Percentiles rank a stretch among this genome's conserved stretches.
Evolutionary conservation across 345 rosid species (phyloP).

Genomic region (Citrus sinensis): DNA sequence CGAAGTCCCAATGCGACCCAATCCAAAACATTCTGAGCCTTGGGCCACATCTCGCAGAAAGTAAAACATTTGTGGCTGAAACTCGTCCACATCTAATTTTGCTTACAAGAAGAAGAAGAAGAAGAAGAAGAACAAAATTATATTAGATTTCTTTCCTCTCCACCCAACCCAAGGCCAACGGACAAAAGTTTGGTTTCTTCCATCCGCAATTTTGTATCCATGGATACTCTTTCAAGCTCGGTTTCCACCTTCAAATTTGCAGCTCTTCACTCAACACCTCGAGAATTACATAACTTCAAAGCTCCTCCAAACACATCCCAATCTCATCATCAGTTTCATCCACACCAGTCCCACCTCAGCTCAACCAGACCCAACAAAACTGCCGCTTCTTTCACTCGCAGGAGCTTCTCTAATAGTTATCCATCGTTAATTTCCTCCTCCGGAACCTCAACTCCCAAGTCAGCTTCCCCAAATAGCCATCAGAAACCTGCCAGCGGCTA

Average conservation of each 20-base stretch:
- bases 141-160: background rate
- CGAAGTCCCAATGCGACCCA: background rate
- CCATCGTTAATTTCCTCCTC: conserved; percentile 22
- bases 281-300: conserved; percentile 30
- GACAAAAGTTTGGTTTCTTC: background rate
- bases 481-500: conserved; percentile 59
- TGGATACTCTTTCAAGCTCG: conserved; percentile 61
- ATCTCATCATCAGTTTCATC: conserved; percentile 12
- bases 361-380: conserved; percentile 29
- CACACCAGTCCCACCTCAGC: conserved; percentile 14
- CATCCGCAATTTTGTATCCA: conserved; percentile 5
- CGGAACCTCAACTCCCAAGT: conserved; percentile 9
- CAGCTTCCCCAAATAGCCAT: conserved; percentile 29
- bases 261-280: conserved; percentile 18
- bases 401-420: conserved; percentile 3
- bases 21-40: background rate
- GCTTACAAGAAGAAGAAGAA: background rate
- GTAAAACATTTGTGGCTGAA: background rate
- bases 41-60: background rate
- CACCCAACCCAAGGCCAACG: background rate
- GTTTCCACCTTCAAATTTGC: conserved; percentile 50
- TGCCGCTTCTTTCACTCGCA: conserved; percentile 14
- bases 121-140: no score
- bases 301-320: conserved; percentile 18
- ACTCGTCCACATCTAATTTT: background rate